Percentiles rank a stretch among this genome's conserved stretches.
Conservation (phyloP, 1,284 basidiomycete genomes). For the Stereum hirsutum region DNA sequence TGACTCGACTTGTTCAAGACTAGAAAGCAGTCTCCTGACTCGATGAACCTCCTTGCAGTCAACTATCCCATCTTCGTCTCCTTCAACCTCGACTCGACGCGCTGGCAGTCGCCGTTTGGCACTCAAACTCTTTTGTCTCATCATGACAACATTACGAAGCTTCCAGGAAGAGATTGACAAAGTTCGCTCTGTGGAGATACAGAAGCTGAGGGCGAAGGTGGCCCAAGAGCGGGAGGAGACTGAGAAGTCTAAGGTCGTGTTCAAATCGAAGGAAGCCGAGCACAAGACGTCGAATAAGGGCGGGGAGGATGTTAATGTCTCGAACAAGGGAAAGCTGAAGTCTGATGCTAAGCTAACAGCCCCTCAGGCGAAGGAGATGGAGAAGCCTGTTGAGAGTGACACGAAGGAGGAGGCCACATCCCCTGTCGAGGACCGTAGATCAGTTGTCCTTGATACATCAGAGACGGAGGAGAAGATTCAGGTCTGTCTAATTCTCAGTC, state of each 20-base stretch:
- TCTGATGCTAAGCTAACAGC: slow-evolving; percentile 22
- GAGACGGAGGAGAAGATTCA: slow-evolving; percentile 52
- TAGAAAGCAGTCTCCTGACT: too few relatives aligned
- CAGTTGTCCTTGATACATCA: slow-evolving; percentile 19
- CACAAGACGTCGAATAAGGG: slow-evolving; percentile 22
- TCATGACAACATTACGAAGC: slow-evolving; percentile 54
- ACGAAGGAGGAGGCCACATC: slow-evolving; percentile 11
- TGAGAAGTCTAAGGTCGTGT: background rate
- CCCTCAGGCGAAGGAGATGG: slow-evolving; percentile 14
- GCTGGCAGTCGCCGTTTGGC: too few relatives aligned
- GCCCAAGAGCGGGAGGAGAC: slow-evolving; percentile 18
- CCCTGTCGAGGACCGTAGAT: slow-evolving; percentile 4
- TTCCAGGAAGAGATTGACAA: slow-evolving; percentile 74
- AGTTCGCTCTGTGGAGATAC: slow-evolving; percentile 53
- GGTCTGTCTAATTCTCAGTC: slow-evolving; percentile 26
- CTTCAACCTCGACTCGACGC: too few relatives aligned
- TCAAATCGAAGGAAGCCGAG: slow-evolving; percentile 23
- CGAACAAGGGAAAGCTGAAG: too few relatives aligned
- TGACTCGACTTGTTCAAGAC: too few relatives aligned
- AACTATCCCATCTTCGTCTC: too few relatives aligned
- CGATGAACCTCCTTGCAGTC: too few relatives aligned
- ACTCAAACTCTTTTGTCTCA: too few relatives aligned
- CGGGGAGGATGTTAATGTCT: slow-evolving; percentile 15
- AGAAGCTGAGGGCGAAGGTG: slow-evolving; percentile 43
- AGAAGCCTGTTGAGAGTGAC: slow-evolving; percentile 6